These are phyloP conservation scores for Boletus bicolor DNA, from an alignment of 768 basidiomycete genomes.

Conservation along the genomic window DNA sequence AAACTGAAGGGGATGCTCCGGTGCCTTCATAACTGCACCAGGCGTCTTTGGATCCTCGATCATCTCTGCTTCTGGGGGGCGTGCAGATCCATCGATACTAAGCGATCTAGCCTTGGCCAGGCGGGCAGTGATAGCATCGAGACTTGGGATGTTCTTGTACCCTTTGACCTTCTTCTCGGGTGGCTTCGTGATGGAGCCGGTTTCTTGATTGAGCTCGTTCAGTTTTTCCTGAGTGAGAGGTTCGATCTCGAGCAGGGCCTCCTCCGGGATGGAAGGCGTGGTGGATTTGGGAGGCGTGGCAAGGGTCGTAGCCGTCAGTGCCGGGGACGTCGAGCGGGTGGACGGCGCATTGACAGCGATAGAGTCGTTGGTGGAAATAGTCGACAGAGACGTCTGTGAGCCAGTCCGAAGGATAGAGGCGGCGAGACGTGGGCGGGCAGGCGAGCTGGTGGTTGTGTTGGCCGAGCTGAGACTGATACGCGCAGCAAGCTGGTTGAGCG, in stretches of 20 bases:
- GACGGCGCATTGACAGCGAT: constrained; percentile 62
- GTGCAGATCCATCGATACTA: too few relatives aligned
- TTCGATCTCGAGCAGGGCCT: constrained; percentile 33
- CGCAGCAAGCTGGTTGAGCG: constrained; percentile 79
- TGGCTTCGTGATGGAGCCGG: constrained; percentile 25
- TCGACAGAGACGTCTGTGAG: constrained; percentile 51
- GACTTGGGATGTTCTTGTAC: constrained; percentile 84
- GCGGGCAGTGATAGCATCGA: constrained; percentile 82
- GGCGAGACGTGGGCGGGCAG: constrained; percentile 66
- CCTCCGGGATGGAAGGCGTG: constrained; percentile 39
- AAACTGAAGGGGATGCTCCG: too few relatives aligned
- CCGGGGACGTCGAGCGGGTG: constrained; percentile 68
- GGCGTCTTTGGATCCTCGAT: too few relatives aligned
- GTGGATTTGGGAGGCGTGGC: constrained; percentile 40
- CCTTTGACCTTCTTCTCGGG: constrained; percentile 47
- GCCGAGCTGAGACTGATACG: constrained; percentile 54
- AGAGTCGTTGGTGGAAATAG: constrained; percentile 54
- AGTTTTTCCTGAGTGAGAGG: constrained; percentile 65
- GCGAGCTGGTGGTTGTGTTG: constrained; percentile 18
- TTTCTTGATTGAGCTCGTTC: constrained; percentile 61
- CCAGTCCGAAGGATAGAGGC: constrained; percentile 67
- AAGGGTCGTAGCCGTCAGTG: constrained; percentile 44
- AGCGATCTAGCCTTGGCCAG: constrained; percentile 62
- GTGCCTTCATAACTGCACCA: too few relatives aligned
- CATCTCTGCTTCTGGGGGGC: too few relatives aligned